Base-by-base conservation (phyloP, 306 rosid species). In the Vigna radiata region DNA sequence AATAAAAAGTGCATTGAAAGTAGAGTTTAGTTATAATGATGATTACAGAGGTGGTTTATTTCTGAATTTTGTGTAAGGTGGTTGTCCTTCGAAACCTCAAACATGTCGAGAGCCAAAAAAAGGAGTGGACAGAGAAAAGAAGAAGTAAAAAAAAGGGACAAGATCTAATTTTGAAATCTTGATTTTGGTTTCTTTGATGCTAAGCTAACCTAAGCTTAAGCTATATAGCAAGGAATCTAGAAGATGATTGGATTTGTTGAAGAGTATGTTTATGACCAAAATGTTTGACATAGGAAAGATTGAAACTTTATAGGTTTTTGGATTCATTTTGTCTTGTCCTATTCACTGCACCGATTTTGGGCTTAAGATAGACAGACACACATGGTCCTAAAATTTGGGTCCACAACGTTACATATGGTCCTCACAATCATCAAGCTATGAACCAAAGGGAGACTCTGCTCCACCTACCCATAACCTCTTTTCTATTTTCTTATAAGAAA, bases 121-220 rank as follows among this genome's bases (percentile, higher is more conserved):
- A 68, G 13, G 36, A 69, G 19, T 5, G 5, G 77, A 69, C 49
- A 70, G 79, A 37, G 39, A 82, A 66, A 43, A 52, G 27, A 4
- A 0, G 18, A 18, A 54, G 36, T 6, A 5, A 9, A 71, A 73
- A 13, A 5, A 9, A 71, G 68, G 18, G 80, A 62, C 73, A 27
- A 53, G 3, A 77, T 55, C 58, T 73, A 80, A 75, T 41, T 80
- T 84, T 66, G 19, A 76, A 37, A 52, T 81, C 68, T 47, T 39
- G 75, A 80, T 79, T 83, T 81, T 70, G 77, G 59, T 53, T 65
- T 37, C 44, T 75, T 83, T 73, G 77, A 77, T 81, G 84, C 68
- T 33, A 71, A 47, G 77, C 85, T 80, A 76, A 31, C 12, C 75
- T 46, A 75, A 16, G 18, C 76, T 60, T 46, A 70, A 21, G 27